These are phyloP conservation scores for Talaromyces sp. DNA, from an alignment of 2,329 filamentous ascomycete species.

Conservation along the genomic window DNA sequence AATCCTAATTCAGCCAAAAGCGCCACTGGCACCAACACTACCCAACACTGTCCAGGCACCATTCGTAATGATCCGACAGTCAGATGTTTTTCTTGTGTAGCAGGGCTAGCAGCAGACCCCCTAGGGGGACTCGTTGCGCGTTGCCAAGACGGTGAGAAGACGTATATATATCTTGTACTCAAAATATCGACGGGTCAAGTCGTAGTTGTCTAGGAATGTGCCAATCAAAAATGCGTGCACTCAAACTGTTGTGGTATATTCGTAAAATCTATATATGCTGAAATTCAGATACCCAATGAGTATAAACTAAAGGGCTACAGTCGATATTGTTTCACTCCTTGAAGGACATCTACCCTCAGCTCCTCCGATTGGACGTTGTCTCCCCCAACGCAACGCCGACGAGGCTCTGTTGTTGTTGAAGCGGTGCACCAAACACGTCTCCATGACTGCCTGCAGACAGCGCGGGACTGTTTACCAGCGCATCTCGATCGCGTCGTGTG, in stretches of 20 bases:
- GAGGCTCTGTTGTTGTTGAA: conserved; percentile 30
- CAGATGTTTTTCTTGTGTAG: no score
- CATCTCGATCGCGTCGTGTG: conserved; percentile 61
- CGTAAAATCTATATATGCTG: neutral
- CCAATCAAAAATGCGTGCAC: neutral
- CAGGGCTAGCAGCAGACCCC: no score
- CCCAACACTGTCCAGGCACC: no score
- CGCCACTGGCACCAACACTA: no score
- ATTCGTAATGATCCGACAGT: no score
- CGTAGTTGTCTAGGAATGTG: neutral
- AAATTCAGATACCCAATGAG: neutral
- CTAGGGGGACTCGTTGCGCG: no score
- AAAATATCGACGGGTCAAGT: neutral
- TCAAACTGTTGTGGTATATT: neutral
- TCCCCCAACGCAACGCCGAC: conserved; percentile 33
- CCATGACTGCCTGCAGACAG: conserved; percentile 6
- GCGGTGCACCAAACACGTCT: conserved; percentile 16
- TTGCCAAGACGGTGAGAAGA: no score
- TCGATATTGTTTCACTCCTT: neutral
- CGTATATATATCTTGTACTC: no score
- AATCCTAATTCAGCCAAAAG: no score
- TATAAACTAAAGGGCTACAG: neutral
- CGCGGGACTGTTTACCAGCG: conserved; percentile 19
- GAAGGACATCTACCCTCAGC: neutral
- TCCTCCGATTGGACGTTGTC: conserved; percentile 9